Percentiles rank a stretch among this genome's conserved stretches.
phyloP scores from a whole-genome alignment of 2,329 filamentous ascomycete species.

The Claviceps sorghi region DNA sequence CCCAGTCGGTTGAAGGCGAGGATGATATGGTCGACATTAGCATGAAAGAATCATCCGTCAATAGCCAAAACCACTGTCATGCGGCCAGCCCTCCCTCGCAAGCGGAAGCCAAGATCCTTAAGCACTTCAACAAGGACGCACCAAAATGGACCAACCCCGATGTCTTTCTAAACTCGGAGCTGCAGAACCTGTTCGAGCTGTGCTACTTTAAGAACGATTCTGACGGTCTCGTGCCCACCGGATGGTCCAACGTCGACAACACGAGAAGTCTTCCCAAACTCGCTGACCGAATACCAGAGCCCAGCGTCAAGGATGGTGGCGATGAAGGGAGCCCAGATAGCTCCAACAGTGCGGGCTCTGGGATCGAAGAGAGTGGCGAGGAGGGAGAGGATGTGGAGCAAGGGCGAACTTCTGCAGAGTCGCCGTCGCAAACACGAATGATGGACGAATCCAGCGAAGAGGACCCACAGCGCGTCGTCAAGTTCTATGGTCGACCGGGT shows the following conservation, averaged over 20 bases:
- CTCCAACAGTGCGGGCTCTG: conserved; percentile 32
- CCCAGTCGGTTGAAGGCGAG: conserved; percentile 71
- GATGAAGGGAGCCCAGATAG: conserved; percentile 34
- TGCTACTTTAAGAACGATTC: conserved; percentile 44
- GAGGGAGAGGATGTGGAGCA: conserved; percentile 32
- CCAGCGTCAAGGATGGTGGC: conserved; percentile 29
- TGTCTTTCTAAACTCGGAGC: conserved; percentile 43
- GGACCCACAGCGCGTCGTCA: conserved; percentile 19
- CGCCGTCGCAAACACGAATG: conserved; percentile 35
- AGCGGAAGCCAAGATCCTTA: conserved; percentile 19
- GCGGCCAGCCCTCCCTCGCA: conserved; percentile 8
- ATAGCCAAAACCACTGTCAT: background rate
- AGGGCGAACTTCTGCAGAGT: conserved; percentile 24
- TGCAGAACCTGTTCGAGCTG: conserved; percentile 65
- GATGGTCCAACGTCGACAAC: conserved; percentile 50
- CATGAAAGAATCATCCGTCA: conserved; percentile 50
- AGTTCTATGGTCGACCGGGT: conserved; percentile 9
- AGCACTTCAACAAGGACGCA: conserved; percentile 33
- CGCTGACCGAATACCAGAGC: conserved; percentile 30
- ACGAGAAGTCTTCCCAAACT: conserved; percentile 42
- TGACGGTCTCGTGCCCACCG: conserved; percentile 50
- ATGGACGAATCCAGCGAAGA: conserved; percentile 44
- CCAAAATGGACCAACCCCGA: conserved; percentile 39
- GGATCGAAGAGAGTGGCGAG: conserved; percentile 29
- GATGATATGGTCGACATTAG: conserved; percentile 84